phyloP scores from a whole-genome alignment of 208 protist species.

The Acanthamoeba culbertsoni region DNA sequence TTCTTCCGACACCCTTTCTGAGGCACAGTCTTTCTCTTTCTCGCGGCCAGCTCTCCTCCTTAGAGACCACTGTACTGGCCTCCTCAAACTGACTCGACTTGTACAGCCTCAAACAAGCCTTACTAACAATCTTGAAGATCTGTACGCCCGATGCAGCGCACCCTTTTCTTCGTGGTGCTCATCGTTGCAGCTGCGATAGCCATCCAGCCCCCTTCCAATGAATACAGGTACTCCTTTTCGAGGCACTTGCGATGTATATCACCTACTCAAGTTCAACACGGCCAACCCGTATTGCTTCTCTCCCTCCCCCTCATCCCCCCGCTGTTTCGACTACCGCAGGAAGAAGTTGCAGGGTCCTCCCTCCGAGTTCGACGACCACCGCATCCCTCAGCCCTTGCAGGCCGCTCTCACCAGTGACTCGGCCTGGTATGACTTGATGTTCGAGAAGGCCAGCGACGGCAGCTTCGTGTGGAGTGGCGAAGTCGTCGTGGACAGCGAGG shows the following conservation, averaged over 20 bases:
- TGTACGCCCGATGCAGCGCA: neutral
- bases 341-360: constrained; percentile 11
- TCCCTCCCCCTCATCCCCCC: too few relatives aligned
- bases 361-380: neutral
- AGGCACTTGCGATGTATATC: too few relatives aligned
- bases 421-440: neutral
- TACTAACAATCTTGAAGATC: neutral
- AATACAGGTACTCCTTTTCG: neutral
- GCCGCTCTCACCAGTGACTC: neutral
- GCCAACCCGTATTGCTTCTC: neutral
- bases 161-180: neutral
- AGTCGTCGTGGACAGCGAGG: neutral
- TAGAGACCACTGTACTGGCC: too few relatives aligned
- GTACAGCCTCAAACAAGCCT: neutral
- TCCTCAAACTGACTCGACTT: neutral
- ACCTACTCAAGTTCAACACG: neutral
- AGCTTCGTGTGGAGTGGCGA: neutral
- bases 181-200: neutral
- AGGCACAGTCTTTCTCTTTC: neutral
- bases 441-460: neutral
- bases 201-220: neutral
- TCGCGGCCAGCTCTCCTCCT: neutral
- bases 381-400: neutral
- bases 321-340: neutral
- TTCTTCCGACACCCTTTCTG: neutral